Conservation (phyloP, 1,284 basidiomycete species). For the Boletellus sp. region DNA sequence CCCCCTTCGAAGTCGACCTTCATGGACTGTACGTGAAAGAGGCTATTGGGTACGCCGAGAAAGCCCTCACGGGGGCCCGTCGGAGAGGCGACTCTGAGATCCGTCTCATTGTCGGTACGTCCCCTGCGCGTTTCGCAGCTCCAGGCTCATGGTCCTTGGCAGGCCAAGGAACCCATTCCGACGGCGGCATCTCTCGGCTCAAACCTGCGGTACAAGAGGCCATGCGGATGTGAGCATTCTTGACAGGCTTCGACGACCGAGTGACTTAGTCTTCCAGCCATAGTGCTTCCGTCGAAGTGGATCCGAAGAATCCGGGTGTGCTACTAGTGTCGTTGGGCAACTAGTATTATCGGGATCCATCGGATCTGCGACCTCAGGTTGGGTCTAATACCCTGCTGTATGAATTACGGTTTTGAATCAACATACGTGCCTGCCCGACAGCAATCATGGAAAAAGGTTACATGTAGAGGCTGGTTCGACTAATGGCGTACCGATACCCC, state of each 20-base stretch:
- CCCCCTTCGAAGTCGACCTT: constrained; percentile 75
- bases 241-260: not conserved
- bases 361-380: not conserved
- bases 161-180: constrained; percentile 84
- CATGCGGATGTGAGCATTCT: constrained; percentile 61
- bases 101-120: constrained; percentile 82
- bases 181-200: constrained; percentile 78
- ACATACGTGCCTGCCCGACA: too few species aligned
- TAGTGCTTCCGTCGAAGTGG: constrained; percentile 44
- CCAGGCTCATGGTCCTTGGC: not conserved
- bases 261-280: constrained; percentile 10
- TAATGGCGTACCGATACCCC: too few species aligned
- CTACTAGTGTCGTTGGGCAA: constrained; percentile 68
- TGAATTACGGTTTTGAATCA: too few species aligned
- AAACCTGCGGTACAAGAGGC: constrained; percentile 90
- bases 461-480: too few species aligned
- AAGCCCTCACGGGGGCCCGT: constrained; percentile 66
- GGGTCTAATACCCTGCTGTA: not conserved
- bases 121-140: not conserved
- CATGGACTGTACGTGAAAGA: constrained; percentile 92
- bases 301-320: constrained; percentile 82
- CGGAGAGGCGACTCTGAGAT: constrained; percentile 61
- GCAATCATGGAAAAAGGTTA: too few species aligned
- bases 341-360: constrained; percentile 1
- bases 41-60: constrained; percentile 68